Evolutionary conservation across 2,329 filamentous ascomycete genomes (phyloP).

Genomic region (Sporothrix pseudoabietina): DNA sequence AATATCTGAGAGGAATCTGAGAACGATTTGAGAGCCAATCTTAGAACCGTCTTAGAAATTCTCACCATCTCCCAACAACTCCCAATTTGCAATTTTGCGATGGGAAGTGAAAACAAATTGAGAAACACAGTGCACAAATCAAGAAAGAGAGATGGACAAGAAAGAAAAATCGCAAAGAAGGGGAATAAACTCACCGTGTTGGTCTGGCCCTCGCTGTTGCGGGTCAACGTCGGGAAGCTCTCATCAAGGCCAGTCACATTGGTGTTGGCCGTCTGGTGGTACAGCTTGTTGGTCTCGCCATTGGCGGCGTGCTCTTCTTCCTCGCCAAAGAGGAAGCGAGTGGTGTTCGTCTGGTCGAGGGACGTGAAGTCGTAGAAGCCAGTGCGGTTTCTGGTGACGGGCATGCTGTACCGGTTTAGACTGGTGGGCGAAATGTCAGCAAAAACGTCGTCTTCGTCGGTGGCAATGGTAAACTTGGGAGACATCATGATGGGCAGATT

Average conservation of each 20-base stretch:
- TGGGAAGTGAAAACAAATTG: not conserved
- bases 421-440: conserved; percentile 48
- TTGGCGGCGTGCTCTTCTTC: conserved; percentile 66
- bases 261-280: conserved; percentile 66
- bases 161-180: not conserved
- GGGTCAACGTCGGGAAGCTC: conserved; percentile 81
- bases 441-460: conserved; percentile 18
- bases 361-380: conserved; percentile 65
- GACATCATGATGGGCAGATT: not conserved
- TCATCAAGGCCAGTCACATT: conserved; percentile 56
- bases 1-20: not conserved
- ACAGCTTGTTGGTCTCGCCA: conserved; percentile 68
- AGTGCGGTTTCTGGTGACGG: conserved; percentile 71
- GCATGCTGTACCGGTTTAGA: conserved; percentile 91
- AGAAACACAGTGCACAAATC: not conserved
- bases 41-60: not conserved
- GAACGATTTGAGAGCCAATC: not conserved
- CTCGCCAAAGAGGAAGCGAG: conserved; percentile 79
- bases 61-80: not conserved
- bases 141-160: not conserved
- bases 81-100: not conserved
- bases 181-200: conserved; percentile 47
- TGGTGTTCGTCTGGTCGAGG: conserved; percentile 81
- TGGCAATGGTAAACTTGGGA: not conserved
- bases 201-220: conserved; percentile 59